Conservation (phyloP, 805 yeast species). For the Grigorovia jiainica region DNA sequence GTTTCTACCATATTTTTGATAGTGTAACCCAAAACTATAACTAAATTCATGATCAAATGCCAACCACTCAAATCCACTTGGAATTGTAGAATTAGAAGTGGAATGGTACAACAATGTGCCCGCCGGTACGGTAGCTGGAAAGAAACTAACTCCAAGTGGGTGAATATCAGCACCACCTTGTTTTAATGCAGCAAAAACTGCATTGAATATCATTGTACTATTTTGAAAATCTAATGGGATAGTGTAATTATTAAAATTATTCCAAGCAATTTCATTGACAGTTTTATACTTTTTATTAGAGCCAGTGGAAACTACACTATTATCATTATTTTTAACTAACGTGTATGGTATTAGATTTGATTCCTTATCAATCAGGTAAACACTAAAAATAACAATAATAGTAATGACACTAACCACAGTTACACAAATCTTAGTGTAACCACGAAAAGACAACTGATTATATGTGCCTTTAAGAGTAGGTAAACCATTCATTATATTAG, state of each 20-base stretch:
- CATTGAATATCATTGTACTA: constrained; percentile 48
- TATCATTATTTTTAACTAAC: background rate
- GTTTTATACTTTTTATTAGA: background rate
- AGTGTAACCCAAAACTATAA: constrained; percentile 35
- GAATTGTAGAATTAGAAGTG: constrained; percentile 37
- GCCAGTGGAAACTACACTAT: background rate
- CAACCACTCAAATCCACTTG: constrained; percentile 47
- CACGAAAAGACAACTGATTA: background rate
- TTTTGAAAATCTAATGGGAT: constrained; percentile 35
- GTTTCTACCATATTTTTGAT: constrained; percentile 16
- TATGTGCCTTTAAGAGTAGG: too few species aligned
- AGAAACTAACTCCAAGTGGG: constrained; percentile 48
- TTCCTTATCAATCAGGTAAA: background rate
- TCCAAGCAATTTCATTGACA: background rate
- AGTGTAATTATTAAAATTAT: constrained; percentile 19
- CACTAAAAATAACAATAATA: background rate
- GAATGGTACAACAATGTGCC: constrained; percentile 53
- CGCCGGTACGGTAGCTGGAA: constrained; percentile 52
- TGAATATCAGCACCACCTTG: constrained; percentile 42
- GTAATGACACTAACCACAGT: background rate
- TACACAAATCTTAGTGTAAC: background rate
- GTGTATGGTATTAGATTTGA: background rate
- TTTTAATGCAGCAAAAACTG: constrained; percentile 43
- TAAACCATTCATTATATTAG: too few species aligned
- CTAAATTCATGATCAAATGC: constrained; percentile 59